Evolutionary conservation across 768 basidiomycete species (phyloP).

Genomic region (Rhodotorula taiwanensis): DNA sequence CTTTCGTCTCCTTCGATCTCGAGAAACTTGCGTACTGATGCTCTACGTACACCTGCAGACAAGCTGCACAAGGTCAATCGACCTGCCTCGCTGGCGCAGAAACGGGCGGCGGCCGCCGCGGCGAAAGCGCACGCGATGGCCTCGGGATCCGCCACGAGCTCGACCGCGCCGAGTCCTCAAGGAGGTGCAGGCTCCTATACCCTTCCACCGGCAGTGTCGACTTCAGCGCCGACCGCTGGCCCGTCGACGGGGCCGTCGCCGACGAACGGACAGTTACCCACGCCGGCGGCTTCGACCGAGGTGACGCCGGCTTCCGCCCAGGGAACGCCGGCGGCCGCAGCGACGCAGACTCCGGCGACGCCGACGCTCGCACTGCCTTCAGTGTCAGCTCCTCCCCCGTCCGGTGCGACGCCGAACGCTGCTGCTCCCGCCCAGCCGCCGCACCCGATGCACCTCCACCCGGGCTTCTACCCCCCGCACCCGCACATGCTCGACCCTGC

Average conservation of each 20-base stretch:
- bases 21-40: not conserved
- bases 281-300: not conserved
- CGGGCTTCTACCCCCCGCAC: not conserved
- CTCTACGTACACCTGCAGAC: not conserved
- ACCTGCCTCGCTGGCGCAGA: slow-evolving; percentile 25
- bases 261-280: not conserved
- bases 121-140: slow-evolving; percentile 17
- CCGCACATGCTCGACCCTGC: not conserved
- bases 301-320: not conserved
- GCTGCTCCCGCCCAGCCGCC: not conserved
- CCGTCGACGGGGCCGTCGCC: not conserved
- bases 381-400: no score
- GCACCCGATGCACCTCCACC: not conserved
- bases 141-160: not conserved
- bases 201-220: not conserved
- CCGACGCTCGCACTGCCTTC: not conserved
- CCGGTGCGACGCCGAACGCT: not conserved
- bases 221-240: not conserved
- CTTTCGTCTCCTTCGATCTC: no score
- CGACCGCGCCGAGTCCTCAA: no score
- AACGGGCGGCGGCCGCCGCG: slow-evolving; percentile 22
- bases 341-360: not conserved
- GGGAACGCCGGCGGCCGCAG: no score
- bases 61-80: slow-evolving; percentile 36
- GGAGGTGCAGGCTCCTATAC: not conserved